Percentiles rank a stretch among this genome's conserved stretches.
These are phyloP conservation scores for Lathyrus tuberosus DNA, from an alignment of 306 rosid species.

Conservation along the genomic window DNA sequence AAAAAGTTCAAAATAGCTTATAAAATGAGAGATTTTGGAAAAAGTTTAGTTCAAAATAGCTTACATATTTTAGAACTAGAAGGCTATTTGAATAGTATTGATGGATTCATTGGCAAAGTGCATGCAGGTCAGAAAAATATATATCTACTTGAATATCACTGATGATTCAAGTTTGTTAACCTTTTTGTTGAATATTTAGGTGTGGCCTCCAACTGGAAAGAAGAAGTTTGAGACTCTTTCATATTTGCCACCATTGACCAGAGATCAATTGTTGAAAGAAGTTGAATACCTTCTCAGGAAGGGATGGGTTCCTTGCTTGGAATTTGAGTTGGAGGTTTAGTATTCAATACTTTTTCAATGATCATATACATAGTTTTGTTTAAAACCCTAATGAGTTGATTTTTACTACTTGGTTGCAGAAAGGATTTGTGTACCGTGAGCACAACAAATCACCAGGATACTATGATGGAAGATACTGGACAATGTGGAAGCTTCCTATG, in stretches of 20 bases:
- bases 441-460: constrained; percentile 64
- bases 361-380: not conserved
- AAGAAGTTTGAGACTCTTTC: constrained; percentile 92
- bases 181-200: constrained; percentile 42
- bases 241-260: constrained; percentile 51
- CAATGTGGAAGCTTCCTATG: constrained; percentile 91
- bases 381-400: not conserved
- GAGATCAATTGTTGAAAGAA: constrained; percentile 43
- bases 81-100: not conserved
- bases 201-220: constrained; percentile 74
- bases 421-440: constrained; percentile 63
- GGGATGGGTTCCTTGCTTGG: constrained; percentile 78
- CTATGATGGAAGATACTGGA: constrained; percentile 84
- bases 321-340: constrained; percentile 58
- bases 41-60: not conserved
- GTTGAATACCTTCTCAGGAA: constrained; percentile 60
- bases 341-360: not conserved
- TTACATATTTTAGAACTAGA: not conserved
- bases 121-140: no score
- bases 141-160: no score
- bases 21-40: not conserved
- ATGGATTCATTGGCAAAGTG: not conserved
- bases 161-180: constrained; percentile 13
- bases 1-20: not conserved
- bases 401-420: constrained; percentile 33